phyloP scores from a whole-genome alignment of 495 filamentous ascomycete species.

The Aspergillus ostianus region DNA sequence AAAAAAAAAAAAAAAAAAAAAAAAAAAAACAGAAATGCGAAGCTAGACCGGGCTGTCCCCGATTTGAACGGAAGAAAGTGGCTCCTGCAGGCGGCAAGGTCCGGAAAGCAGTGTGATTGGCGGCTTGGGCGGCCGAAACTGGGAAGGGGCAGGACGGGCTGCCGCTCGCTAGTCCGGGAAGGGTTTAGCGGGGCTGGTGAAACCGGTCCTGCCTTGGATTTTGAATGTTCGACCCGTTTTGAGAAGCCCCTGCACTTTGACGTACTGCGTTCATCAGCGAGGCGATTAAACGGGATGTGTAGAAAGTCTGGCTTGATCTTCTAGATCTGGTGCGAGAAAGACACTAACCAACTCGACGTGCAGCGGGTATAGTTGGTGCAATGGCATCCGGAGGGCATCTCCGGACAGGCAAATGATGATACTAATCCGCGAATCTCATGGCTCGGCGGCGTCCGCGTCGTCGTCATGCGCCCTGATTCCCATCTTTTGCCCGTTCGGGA shows the following conservation, averaged over 20 bases:
- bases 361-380: no score
- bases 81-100: neutral
- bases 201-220: neutral
- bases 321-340: no score
- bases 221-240: neutral
- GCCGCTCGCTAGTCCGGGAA: neutral
- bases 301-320: no score
- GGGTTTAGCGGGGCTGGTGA: neutral
- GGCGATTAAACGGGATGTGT: no score
- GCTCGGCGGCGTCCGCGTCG: no score
- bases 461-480: no score
- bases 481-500: neutral
- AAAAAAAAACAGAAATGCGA: neutral
- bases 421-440: no score
- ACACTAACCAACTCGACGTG: no score
- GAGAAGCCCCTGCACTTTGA: no score
- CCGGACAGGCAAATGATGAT: no score
- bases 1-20: neutral
- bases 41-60: neutral
- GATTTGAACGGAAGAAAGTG: neutral
- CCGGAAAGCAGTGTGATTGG: neutral
- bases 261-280: no score
- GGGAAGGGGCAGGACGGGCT: neutral
- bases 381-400: no score
- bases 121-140: neutral